These are phyloP conservation scores for Alternaria burnsii DNA, from an alignment of 2,329 filamentous ascomycete species.

Conservation along the genomic window DNA sequence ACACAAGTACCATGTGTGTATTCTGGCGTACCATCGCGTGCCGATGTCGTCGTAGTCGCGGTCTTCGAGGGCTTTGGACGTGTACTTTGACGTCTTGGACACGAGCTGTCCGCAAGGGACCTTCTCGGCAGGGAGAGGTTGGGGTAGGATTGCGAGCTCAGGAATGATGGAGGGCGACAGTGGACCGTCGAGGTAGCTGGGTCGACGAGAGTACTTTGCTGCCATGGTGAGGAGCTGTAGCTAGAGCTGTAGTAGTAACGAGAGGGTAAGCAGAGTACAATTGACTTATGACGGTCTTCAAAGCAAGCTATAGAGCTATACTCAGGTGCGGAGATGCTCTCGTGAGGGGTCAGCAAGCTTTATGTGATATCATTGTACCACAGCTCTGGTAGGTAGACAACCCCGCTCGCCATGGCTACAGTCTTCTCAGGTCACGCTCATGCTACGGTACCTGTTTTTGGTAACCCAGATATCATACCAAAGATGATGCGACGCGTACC, in stretches of 20 bases:
- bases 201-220: slow-evolving; percentile 39
- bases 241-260: not conserved
- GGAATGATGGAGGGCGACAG: slow-evolving; percentile 44
- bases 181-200: slow-evolving; percentile 38
- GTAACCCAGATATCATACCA: slow-evolving; percentile 16
- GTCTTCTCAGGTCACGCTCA: slow-evolving; percentile 44
- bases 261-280: slow-evolving; percentile 6
- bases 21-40: slow-evolving; percentile 37
- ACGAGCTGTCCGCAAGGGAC: slow-evolving; percentile 46
- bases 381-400: slow-evolving; percentile 25
- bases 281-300: slow-evolving; percentile 4
- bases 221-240: slow-evolving; percentile 28
- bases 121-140: slow-evolving; percentile 36
- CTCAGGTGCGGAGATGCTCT: slow-evolving; percentile 32
- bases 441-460: slow-evolving; percentile 26
- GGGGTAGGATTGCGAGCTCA: slow-evolving; percentile 43
- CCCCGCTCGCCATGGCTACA: slow-evolving; percentile 34
- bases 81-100: slow-evolving; percentile 40
- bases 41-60: slow-evolving; percentile 49
- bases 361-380: slow-evolving; percentile 48
- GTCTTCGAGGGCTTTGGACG: slow-evolving; percentile 39
- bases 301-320: slow-evolving; percentile 19
- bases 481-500: slow-evolving; percentile 23
- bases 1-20: not conserved
- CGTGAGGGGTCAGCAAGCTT: slow-evolving; percentile 47